A percentile compares a stretch with the other conserved stretches of the same genome.
phyloP scores from a whole-genome alignment of 441 rosid genomes.

The Jatropha multifida region DNA sequence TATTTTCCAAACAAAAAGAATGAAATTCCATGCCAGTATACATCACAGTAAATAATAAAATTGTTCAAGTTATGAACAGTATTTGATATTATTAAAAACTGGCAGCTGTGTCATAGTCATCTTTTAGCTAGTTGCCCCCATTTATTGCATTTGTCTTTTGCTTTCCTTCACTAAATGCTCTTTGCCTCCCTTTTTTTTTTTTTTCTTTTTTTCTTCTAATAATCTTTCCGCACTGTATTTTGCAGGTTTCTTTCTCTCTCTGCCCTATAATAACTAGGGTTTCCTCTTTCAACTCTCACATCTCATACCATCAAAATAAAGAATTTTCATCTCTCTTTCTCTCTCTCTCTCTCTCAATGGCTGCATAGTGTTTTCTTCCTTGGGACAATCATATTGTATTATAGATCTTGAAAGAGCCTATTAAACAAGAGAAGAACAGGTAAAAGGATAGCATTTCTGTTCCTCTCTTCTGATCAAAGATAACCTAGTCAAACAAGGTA shows the following conservation, averaged over 20 bases:
- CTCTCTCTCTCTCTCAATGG: constrained; percentile 17
- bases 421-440: not conserved
- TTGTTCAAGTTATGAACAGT: constrained; percentile 29
- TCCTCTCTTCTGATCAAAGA: constrained; percentile 20
- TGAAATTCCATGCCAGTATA: too few relatives aligned
- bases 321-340: constrained; percentile 1
- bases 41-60: not conserved
- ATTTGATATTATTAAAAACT: constrained; percentile 27
- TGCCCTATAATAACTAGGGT: constrained; percentile 46
- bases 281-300: constrained; percentile 36
- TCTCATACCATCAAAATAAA: constrained; percentile 5
- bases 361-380: constrained; percentile 26
- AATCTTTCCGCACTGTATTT: constrained; percentile 35
- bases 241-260: constrained; percentile 38
- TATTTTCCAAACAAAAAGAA: too few relatives aligned
- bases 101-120: constrained; percentile 34
- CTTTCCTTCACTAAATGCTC: constrained; percentile 42
- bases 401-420: constrained; percentile 37
- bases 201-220: constrained; percentile 29
- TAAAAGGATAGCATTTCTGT: not conserved
- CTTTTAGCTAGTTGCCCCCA: constrained; percentile 33
- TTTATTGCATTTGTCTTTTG: constrained; percentile 43
- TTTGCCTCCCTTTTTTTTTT: constrained; percentile 40
- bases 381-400: constrained; percentile 28
- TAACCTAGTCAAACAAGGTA: constrained; percentile 24